A percentile compares a stretch with the other conserved stretches of the same genome.
phyloP scores from a whole-genome alignment of 441 rosid genomes.

The Pelargonium exstipulatum region DNA sequence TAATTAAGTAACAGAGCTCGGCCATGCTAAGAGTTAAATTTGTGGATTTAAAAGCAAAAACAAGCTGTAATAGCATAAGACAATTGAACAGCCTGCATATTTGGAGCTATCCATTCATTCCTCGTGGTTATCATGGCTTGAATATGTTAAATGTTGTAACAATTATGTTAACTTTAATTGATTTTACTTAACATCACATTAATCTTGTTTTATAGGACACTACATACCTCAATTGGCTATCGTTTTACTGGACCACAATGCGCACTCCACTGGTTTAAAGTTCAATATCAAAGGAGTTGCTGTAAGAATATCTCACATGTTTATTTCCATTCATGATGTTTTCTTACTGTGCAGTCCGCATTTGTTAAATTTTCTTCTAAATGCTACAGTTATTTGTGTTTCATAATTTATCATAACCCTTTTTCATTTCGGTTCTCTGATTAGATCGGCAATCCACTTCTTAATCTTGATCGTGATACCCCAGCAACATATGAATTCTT shows the following conservation, averaged over 20 bases:
- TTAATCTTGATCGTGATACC: slow-evolving; percentile 57
- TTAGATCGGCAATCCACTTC: slow-evolving; percentile 85
- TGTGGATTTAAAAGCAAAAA: no score
- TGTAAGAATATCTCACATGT: slow-evolving; percentile 43
- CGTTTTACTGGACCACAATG: slow-evolving; percentile 53
- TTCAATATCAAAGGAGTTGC: slow-evolving; percentile 86
- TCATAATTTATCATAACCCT: no score
- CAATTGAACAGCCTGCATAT: no score
- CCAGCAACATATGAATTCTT: slow-evolving; percentile 61
- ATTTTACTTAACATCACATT: neutral
- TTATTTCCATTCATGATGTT: neutral
- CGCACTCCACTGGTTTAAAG: slow-evolving; percentile 48
- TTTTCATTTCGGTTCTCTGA: neutral
- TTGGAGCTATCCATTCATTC: no score
- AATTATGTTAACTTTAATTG: neutral
- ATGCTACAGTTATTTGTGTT: no score
- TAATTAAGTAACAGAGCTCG: no score
- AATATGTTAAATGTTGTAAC: neutral
- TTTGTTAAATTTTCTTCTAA: no score
- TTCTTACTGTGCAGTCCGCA: no score
- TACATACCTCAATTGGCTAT: slow-evolving; percentile 67
- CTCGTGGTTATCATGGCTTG: neutral
- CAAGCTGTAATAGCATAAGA: no score
- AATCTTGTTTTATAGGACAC: slow-evolving; percentile 42
- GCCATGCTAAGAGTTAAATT: no score